Percentiles rank a stretch among this genome's conserved stretches.
Conservation (phyloP, 2,329 filamentous ascomycete species). For the Fusarium sulawesiense region DNA sequence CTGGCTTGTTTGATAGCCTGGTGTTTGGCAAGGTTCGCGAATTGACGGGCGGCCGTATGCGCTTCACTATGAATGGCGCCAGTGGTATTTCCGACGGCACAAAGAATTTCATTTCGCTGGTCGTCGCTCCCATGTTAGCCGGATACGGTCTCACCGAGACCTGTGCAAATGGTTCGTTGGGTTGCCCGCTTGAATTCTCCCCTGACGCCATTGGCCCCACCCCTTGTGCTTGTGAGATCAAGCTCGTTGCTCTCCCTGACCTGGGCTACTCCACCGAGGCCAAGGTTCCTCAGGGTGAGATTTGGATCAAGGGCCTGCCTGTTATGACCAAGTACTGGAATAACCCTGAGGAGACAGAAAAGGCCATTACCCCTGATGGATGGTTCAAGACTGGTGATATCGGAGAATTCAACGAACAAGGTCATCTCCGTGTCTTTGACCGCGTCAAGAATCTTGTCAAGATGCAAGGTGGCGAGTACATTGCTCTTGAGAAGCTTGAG, state of each 20-base stretch:
- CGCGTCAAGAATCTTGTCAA: constrained; percentile 99
- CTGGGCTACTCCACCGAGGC: constrained; percentile 84
- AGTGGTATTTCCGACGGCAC: constrained; percentile 91
- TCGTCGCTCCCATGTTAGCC: constrained; percentile 91
- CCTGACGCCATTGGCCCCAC: constrained; percentile 81
- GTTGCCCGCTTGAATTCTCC: constrained; percentile 87
- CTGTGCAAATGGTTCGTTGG: constrained; percentile 82
- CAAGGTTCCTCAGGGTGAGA: constrained; percentile 87
- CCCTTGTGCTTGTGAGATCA: constrained; percentile 82
- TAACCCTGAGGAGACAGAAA: constrained; percentile 85
- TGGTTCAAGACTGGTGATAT: constrained; percentile 99
- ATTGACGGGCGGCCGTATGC: constrained; percentile 86
- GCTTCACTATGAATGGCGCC: constrained; percentile 94
- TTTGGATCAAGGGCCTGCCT: constrained; percentile 83
- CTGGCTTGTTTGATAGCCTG: constrained; percentile 78
- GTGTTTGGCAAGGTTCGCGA: constrained; percentile 94
- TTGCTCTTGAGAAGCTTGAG: constrained; percentile 95
- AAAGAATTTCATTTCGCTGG: constrained; percentile 89
- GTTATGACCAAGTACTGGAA: constrained; percentile 85
- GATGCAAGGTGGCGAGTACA: constrained; percentile 94
- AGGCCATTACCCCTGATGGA: constrained; percentile 81
- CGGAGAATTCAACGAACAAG: constrained; percentile 84
- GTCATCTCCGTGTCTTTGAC: constrained; percentile 89
- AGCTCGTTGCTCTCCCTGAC: constrained; percentile 90
- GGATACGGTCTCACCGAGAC: constrained; percentile 98